phyloP scores from a whole-genome alignment of 1,139 yeast genomes.

The Blastobotrys buckinghamii region DNA sequence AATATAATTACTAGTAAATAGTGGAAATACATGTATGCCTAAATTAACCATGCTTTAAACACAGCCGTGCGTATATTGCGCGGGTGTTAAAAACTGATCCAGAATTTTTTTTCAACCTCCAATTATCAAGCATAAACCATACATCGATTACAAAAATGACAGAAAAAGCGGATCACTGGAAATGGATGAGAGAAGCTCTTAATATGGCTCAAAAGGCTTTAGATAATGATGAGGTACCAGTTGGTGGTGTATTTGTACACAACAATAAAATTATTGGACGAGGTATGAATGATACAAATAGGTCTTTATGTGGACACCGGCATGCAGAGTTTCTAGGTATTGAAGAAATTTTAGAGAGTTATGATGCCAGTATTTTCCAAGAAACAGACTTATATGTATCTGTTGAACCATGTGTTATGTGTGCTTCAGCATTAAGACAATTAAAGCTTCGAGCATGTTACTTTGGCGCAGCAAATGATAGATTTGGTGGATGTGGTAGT shows the following conservation, averaged over 20 bases:
- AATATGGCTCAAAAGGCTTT: conserved; percentile 47
- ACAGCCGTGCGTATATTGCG: too few species aligned
- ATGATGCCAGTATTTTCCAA: conserved; percentile 38
- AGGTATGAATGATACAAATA: conserved; percentile 88
- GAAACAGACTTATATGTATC: conserved; percentile 74
- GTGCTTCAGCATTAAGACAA: conserved; percentile 89
- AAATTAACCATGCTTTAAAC: too few species aligned
- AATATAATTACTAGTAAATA: too few species aligned
- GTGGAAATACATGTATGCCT: too few species aligned
- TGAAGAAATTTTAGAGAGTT: conserved; percentile 41
- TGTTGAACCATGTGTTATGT: conserved; percentile 98
- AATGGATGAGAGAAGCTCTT: conserved; percentile 47
- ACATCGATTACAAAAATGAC: too few species aligned
- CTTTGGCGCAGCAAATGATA: conserved; percentile 90
- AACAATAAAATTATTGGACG: conserved; percentile 53
- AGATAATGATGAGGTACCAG: conserved; percentile 58
- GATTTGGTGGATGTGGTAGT: conserved; percentile 96
- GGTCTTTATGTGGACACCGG: conserved; percentile 72
- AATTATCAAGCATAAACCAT: too few species aligned
- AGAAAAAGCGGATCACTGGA: conserved; percentile 25
- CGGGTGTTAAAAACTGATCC: too few species aligned
- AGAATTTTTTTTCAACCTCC: too few species aligned
- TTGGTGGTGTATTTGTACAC: conserved; percentile 62
- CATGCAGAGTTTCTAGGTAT: conserved; percentile 92
- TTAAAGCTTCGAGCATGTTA: conserved; percentile 65